Evolutionary conservation across 441 rosid species (phyloP).

Genomic region (Manihot esculenta): DNA sequence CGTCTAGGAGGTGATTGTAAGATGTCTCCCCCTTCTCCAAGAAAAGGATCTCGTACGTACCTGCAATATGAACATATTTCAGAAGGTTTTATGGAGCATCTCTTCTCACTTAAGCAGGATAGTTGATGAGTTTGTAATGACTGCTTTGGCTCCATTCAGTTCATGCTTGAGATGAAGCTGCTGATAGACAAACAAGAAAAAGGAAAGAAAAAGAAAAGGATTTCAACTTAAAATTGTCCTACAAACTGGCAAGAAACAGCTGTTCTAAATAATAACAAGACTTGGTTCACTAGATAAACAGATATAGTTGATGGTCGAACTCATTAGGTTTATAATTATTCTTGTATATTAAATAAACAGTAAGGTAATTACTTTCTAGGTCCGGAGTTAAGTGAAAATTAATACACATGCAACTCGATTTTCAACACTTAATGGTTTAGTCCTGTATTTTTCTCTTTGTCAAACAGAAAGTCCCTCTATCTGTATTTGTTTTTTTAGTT

Average conservation of each 20-base stretch:
- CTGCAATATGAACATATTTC: neutral
- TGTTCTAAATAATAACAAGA: neutral
- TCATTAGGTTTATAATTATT: neutral
- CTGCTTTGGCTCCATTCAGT: neutral
- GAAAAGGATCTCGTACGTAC: neutral
- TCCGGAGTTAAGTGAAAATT: too few relatives aligned
- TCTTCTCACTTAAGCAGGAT: neutral
- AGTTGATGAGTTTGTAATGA: neutral
- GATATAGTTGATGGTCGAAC: neutral
- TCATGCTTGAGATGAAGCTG: slow-evolving; percentile 25
- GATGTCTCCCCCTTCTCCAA: neutral
- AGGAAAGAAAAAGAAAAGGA: neutral
- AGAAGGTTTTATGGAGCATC: slow-evolving; percentile 1
- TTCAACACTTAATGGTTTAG: too few relatives aligned
- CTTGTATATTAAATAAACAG: neutral
- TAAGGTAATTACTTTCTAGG: too few relatives aligned
- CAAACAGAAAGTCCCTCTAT: too few relatives aligned
- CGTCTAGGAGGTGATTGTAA: neutral
- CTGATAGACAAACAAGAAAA: slow-evolving; percentile 7
- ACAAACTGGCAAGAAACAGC: neutral
- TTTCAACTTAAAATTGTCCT: slow-evolving; percentile 10
- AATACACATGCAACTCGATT: too few relatives aligned
- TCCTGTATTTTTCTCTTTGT: too few relatives aligned
- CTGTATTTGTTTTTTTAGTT: too few relatives aligned
- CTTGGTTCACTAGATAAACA: neutral